Conservation (phyloP, 805 yeast species). For the Saccharomycopsis vini region DNA sequence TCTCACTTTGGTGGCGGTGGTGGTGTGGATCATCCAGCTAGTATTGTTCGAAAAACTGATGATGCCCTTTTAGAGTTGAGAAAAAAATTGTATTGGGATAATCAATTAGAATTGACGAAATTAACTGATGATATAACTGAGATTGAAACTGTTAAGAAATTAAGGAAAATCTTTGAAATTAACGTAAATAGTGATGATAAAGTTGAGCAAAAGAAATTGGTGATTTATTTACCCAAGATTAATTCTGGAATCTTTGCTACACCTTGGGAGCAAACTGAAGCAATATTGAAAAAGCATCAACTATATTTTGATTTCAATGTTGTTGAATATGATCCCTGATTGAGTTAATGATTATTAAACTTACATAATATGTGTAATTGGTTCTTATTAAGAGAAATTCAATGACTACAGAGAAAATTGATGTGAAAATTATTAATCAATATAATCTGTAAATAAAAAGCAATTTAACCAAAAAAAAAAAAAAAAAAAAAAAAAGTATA, state of each 20-base stretch:
- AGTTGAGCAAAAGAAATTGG: conserved; percentile 18
- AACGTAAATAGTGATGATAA: not conserved
- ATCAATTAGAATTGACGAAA: not conserved
- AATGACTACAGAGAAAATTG: no score
- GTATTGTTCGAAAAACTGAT: conserved; percentile 44
- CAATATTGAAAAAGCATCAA: conserved; percentile 29
- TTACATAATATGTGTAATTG: not conserved
- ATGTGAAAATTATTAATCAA: not conserved
- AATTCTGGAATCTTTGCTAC: conserved; percentile 75
- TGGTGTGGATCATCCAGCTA: conserved; percentile 33
- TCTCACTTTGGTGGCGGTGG: conserved; percentile 41
- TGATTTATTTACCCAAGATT: conserved; percentile 62
- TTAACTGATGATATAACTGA: not conserved
- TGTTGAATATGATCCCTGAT: conserved; percentile 20
- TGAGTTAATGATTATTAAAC: not conserved
- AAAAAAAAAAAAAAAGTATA: no score
- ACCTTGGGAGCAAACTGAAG: conserved; percentile 68
- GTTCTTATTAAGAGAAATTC: no score
- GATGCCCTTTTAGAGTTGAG: conserved; percentile 40
- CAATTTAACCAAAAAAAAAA: not conserved
- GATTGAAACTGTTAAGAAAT: conserved; percentile 1
- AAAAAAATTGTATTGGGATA: conserved; percentile 23
- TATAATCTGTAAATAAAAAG: no score
- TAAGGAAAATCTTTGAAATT: not conserved
- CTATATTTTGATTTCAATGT: conserved; percentile 34